Base-by-base conservation (phyloP, 2,329 filamentous ascomycete species). In the Thielaviopsis punctulata region DNA sequence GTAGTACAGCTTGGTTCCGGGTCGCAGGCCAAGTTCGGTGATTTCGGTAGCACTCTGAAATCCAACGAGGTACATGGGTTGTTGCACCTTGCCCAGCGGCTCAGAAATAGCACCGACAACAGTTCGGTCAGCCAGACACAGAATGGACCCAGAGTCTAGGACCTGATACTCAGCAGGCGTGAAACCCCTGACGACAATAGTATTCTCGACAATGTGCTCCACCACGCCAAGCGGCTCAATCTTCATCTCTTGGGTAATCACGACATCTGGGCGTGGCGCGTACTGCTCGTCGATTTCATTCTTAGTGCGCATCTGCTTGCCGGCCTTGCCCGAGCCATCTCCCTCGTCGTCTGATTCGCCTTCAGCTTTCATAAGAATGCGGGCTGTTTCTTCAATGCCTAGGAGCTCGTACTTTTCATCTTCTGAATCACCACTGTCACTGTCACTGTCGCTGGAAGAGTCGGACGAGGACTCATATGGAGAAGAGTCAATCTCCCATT, bases 41-140 rank as follows among this genome's bases (percentile, higher is more conserved):
- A 93, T 76, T 52, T 88, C 85, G 6, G 79, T 75, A 1, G 76
- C 69, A 48, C 76, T 81, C 15, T 76, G 73, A 63, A 93, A 94
- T 36, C 79, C 76, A 9, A 95, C 77, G 1, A 84, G 84, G 67
- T 96, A 98, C 59, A 89, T 72, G 8, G 92, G 92, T 59, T 87
- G 81, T 57, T 87, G 77, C 2, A 95, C 87, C 61, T 85, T 79
- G 46, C 90, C 92, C 30, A 96, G 76, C 4, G 86, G 85, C 61
- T 96, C 90, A 4, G 80, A 75, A n/a, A 96, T 76, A 18, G 77
- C 82, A 22, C 89, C 92, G 51, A 95, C 75, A 24, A 95, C 76
- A 19, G 74, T 76, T 50, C 87, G 76, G 59, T 92, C 77, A 57
- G 77, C 77, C 24, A 80, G 78, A 66, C 87, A 95, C 24, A 98